phyloP scores from a whole-genome alignment of 192 early-diverging fungal species.

The Haplosporangium gracile region DNA sequence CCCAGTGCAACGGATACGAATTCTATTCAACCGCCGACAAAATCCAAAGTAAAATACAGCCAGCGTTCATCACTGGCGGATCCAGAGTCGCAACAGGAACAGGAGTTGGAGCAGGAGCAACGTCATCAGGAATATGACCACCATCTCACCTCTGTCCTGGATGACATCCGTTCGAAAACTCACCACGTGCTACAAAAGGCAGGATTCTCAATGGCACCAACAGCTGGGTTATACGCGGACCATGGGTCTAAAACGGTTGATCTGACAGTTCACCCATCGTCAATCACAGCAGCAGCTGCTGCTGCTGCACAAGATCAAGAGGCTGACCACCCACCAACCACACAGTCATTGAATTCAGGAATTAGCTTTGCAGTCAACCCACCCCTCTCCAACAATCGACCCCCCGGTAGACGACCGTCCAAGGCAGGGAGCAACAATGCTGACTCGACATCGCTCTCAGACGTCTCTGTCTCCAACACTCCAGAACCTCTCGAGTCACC shows the following conservation, averaged over 20 bases:
- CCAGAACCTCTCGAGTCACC: neutral
- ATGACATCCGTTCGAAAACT: slow-evolving; percentile 38
- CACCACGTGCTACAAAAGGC: slow-evolving; percentile 35
- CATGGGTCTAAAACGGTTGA: slow-evolving; percentile 29
- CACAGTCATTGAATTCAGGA: neutral
- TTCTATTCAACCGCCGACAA: neutral
- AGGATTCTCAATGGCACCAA: slow-evolving; percentile 41
- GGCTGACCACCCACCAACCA: neutral
- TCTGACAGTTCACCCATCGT: slow-evolving; percentile 24
- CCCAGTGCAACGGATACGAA: neutral
- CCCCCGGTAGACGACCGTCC: slow-evolving; percentile 26
- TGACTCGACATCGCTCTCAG: neutral
- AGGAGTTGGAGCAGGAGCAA: slow-evolving; percentile 18
- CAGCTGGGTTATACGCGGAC: slow-evolving; percentile 33
- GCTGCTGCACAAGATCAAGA: neutral
- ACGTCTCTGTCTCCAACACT: neutral
- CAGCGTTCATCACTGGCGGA: neutral
- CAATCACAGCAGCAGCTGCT: neutral
- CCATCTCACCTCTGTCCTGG: slow-evolving; percentile 29
- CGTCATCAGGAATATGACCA: slow-evolving; percentile 10
- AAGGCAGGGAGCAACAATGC: neutral
- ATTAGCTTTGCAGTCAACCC: slow-evolving; percentile 22
- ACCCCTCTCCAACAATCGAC: neutral
- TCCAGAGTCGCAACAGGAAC: slow-evolving; percentile 3
- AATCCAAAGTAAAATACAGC: slow-evolving; percentile 9